A percentile compares a stretch with the other conserved stretches of the same genome.
phyloP scores from a whole-genome alignment of 192 early-diverging fungal genomes.

The Backusella westeae region DNA sequence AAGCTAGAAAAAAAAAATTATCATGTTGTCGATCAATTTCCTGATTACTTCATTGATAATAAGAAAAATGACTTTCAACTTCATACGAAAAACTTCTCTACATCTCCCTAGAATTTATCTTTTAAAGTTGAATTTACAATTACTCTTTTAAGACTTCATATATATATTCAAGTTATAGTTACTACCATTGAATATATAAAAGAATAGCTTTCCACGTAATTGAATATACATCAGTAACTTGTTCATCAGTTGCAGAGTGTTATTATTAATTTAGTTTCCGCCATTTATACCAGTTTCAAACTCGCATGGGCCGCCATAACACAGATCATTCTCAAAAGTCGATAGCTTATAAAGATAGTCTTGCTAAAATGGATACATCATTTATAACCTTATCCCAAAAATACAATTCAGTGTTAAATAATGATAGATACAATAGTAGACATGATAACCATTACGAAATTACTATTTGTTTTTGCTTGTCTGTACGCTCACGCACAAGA shows the following conservation, averaged over 20 bases:
- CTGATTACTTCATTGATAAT: not conserved
- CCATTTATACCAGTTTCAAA: not conserved
- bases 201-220: not conserved
- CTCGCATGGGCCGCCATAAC: not conserved
- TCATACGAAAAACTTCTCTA: not conserved
- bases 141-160: not conserved
- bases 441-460: not conserved
- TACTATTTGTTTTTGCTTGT: not conserved
- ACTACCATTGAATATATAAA: not conserved
- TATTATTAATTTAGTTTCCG: not conserved
- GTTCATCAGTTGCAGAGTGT: not conserved
- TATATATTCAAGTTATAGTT: not conserved
- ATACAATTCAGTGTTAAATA: not conserved
- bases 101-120: not conserved
- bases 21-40: not conserved
- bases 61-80: not conserved
- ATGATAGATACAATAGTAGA: not conserved
- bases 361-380: not conserved
- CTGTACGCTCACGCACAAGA: not conserved
- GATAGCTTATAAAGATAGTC: not conserved
- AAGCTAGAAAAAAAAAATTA: not conserved
- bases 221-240: not conserved
- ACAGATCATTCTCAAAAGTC: not conserved
- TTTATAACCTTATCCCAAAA: not conserved
- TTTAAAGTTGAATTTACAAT: not conserved